A percentile compares a stretch with the other conserved stretches of the same genome.
Evolutionary conservation across 352 stramenopile genomes (phyloP).

Genomic region (Phytophthora parvispora): DNA sequence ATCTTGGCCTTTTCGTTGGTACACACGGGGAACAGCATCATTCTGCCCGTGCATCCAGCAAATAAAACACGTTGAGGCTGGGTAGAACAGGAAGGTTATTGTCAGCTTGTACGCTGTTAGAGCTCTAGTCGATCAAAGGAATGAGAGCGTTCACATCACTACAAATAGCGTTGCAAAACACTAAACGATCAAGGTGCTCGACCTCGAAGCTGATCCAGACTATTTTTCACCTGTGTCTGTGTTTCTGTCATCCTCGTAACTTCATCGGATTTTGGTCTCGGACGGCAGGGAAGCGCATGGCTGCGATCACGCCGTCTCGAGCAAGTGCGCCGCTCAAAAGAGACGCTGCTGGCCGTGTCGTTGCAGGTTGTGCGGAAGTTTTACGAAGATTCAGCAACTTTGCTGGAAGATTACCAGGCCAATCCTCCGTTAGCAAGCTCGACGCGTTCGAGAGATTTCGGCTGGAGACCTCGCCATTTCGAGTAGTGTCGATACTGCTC

Average conservation of each 20-base stretch:
- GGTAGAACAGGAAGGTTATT: too few relatives aligned
- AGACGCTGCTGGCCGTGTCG: not conserved
- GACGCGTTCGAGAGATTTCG: constrained; percentile 31
- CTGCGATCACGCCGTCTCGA: constrained; percentile 1
- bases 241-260: too few relatives aligned
- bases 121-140: too few relatives aligned
- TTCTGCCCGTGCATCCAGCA: not conserved
- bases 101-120: too few relatives aligned
- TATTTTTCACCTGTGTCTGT: too few relatives aligned
- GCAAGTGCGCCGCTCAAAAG: not conserved
- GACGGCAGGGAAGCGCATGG: not conserved
- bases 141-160: not conserved
- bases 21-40: constrained; percentile 21
- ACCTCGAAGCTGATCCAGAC: not conserved
- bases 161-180: not conserved
- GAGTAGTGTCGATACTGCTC: constrained; percentile 19
- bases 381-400: not conserved
- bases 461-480: not conserved
- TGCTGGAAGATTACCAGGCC: constrained; percentile 23
- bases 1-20: constrained; percentile 26
- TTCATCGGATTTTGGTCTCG: too few relatives aligned
- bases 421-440: constrained; percentile 47
- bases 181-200: not conserved
- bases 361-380: not conserved
- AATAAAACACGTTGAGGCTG: not conserved